Base-by-base conservation (phyloP, 73 alveolate species). In the Paramecium caudatum region DNA sequence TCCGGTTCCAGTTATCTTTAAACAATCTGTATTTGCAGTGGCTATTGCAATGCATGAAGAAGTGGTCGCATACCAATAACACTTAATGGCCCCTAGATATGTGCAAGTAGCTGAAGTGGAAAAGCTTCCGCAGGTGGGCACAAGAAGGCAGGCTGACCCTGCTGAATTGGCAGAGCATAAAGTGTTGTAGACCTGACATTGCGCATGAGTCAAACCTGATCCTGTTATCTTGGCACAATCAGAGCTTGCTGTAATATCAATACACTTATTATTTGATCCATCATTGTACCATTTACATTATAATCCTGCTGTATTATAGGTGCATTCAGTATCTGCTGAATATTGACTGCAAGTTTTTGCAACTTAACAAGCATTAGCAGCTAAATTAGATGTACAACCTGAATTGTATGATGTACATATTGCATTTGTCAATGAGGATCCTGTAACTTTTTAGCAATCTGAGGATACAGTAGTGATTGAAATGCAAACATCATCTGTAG, bases 191-290 rank as follows among this genome's bases (percentile, higher is more conserved):
- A 17, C 37, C 19, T 49, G 9, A 16, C 70, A 49, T 49, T 49
- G 10, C 19, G 70, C 43, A 4, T 49, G 70, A 49, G 19, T 36
- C 8, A 49, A 36, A n/a, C 68, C 78, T 17, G 78, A 48, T 48
- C 37, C 69, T 10, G 80, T 55, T 3, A 55, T 21, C 12, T 55
- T 19, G 37, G 80, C 80, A 23, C 80, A 55, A 16, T 55, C 80
- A 9, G 80, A n/a, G n/a, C n/a, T n/a, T n/a, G n/a, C n/a, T n/a
- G n/a, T n/a, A n/a, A n/a, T n/a, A n/a, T n/a, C n/a, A n/a, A n/a
- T n/a, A n/a, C n/a, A n/a, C n/a, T n/a, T n/a, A n/a, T n/a, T n/a
- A n/a, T n/a, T n/a, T n/a, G n/a, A n/a, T n/a, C n/a, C n/a, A n/a
- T n/a, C n/a, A n/a, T n/a, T n/a, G n/a, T n/a, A n/a, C n/a, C n/a